phyloP scores from a whole-genome alignment of 169 alveolate species.

The Eimeria nieschulzi region DNA sequence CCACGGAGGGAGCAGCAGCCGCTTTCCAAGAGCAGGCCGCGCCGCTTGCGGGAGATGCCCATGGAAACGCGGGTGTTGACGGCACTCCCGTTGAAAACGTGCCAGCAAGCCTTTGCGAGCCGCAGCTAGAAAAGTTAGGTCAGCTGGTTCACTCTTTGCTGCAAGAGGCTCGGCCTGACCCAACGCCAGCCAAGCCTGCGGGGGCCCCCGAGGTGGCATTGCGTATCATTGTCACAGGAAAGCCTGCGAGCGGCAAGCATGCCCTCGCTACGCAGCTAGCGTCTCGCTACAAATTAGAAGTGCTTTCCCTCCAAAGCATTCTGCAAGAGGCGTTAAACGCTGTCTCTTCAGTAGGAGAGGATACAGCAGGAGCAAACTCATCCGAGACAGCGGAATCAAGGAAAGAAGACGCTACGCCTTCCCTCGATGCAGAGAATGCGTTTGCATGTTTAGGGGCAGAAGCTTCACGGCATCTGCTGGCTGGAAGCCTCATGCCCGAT shows the following conservation, averaged over 20 bases:
- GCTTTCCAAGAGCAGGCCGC: neutral
- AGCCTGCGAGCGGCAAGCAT: neutral
- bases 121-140: neutral
- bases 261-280: constrained; percentile 5
- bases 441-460: neutral
- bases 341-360: neutral
- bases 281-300: neutral
- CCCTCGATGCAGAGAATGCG: no score
- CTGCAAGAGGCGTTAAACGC: neutral
- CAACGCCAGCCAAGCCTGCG: neutral
- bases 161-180: no score
- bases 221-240: constrained; percentile 23
- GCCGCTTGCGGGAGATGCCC: neutral
- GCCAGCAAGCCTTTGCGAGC: neutral
- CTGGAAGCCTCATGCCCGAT: neutral
- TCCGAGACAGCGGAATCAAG: no score
- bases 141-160: neutral
- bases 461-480: neutral
- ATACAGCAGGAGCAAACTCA: neutral
- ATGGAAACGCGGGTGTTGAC: neutral
- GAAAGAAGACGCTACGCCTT: no score
- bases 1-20: neutral
- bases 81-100: neutral
- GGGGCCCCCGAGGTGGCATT: neutral
- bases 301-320: neutral